Evolutionary conservation across 169 alveolate species (phyloP).

Genomic region (Amoebophrya sp.): DNA sequence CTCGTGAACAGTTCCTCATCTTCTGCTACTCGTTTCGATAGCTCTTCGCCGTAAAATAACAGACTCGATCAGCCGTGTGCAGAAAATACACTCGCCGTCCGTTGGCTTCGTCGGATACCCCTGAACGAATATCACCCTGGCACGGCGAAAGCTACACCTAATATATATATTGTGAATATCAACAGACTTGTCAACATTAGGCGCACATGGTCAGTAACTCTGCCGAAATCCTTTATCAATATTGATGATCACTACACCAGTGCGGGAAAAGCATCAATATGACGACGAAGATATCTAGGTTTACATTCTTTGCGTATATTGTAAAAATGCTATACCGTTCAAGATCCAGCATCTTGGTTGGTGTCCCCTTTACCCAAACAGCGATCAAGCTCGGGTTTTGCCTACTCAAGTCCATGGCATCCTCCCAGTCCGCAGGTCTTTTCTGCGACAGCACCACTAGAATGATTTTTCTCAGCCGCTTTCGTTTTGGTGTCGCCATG

Average conservation of each 20-base stretch:
- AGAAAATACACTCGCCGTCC: conserved; percentile 8
- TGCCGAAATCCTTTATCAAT: background rate
- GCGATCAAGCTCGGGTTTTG: background rate
- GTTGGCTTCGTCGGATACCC: background rate
- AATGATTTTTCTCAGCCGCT: background rate
- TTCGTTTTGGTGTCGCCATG: background rate
- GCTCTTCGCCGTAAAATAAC: too few species aligned
- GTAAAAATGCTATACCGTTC: too few species aligned
- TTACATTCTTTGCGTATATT: too few species aligned
- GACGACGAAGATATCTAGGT: too few species aligned
- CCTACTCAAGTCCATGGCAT: background rate
- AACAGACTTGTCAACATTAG: background rate
- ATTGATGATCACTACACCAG: background rate
- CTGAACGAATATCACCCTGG: background rate
- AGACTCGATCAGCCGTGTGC: background rate
- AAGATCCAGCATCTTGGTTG: background rate
- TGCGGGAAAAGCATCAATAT: too few species aligned
- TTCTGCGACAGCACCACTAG: background rate
- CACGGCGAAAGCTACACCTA: background rate
- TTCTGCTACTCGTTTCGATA: too few species aligned
- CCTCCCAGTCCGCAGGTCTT: conserved; percentile 7
- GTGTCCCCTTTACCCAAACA: background rate
- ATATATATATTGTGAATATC: background rate
- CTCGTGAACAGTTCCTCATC: too few species aligned
- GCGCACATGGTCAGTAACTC: background rate